Evolutionary conservation across 2,329 filamentous ascomycete species (phyloP).

Genomic region (Penicillium sp.): DNA sequence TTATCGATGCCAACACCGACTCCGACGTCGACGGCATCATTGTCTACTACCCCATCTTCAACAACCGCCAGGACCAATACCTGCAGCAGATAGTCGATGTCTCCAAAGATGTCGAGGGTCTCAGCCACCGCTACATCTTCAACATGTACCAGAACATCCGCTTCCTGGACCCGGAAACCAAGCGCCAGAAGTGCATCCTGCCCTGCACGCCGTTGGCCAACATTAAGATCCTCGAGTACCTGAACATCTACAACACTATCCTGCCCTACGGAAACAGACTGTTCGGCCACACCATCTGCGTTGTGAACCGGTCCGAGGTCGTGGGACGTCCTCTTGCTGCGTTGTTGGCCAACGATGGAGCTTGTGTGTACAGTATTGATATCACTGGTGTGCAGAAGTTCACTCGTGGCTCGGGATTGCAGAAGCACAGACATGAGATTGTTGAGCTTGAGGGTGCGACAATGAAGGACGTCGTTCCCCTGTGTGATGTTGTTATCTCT

Average conservation of each 20-base stretch:
- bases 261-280: conserved; percentile 89
- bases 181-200: conserved; percentile 82
- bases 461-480: conserved; percentile 75
- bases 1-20: conserved; percentile 82
- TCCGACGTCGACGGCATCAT: conserved; percentile 80
- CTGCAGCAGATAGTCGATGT: conserved; percentile 91
- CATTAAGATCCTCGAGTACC: conserved; percentile 93
- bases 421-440: conserved; percentile 82
- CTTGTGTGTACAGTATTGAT: conserved; percentile 92
- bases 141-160: conserved; percentile 99
- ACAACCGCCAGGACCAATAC: conserved; percentile 86
- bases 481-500: conserved; percentile 92
- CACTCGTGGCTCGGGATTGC: conserved; percentile 82
- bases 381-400: conserved; percentile 89
- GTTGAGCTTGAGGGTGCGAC: conserved; percentile 77
- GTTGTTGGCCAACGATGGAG: conserved; percentile 91
- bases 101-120: conserved; percentile 90
- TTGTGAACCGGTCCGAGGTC: conserved; percentile 95
- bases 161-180: conserved; percentile 70
- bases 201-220: conserved; percentile 95
- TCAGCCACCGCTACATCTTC: conserved; percentile 90
- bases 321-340: conserved; percentile 91
- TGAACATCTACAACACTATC: conserved; percentile 95
- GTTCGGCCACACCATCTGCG: conserved; percentile 90
- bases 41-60: conserved; percentile 98